Evolutionary conservation across 805 yeast species (phyloP).

Genomic region (Isabelozyma pseudorhagii): DNA sequence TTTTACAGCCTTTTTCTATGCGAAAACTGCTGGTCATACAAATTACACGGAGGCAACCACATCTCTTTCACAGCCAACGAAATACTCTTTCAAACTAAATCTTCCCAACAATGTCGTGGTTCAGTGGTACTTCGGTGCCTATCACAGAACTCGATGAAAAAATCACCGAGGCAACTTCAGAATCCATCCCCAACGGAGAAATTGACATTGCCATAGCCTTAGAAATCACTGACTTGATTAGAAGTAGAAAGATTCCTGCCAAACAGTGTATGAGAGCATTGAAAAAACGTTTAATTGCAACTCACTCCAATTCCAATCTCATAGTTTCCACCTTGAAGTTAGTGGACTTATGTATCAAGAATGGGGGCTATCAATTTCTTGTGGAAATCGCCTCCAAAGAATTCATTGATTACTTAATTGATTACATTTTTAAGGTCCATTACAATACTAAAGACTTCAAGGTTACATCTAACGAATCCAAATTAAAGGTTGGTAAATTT

Average conservation of each 20-base stretch:
- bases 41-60: not conserved
- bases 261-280: conserved; percentile 83
- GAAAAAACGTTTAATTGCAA: conserved; percentile 64
- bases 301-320: conserved; percentile 70
- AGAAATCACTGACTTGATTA: conserved; percentile 82
- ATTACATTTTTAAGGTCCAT: conserved; percentile 34
- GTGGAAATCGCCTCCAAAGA: conserved; percentile 78
- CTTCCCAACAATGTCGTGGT: conserved; percentile 50
- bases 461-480: conserved; percentile 21
- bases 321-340: conserved; percentile 73
- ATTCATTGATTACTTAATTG: conserved; percentile 77
- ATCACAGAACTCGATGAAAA: conserved; percentile 52
- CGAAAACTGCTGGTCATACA: not conserved
- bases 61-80: not conserved
- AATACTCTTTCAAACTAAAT: not conserved
- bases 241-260: conserved; percentile 76
- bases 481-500: conserved; percentile 48
- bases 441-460: conserved; percentile 28
- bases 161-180: conserved; percentile 78
- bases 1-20: not conserved
- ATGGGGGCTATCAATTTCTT: conserved; percentile 85
- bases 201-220: conserved; percentile 67
- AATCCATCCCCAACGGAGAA: conserved; percentile 89
- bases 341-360: conserved; percentile 84
- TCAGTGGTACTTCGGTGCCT: conserved; percentile 33